Percentiles rank a stretch among this genome's conserved stretches.
Evolutionary conservation across 2,329 filamentous ascomycete species (phyloP).

Genomic region (Colletotrichum sp.): DNA sequence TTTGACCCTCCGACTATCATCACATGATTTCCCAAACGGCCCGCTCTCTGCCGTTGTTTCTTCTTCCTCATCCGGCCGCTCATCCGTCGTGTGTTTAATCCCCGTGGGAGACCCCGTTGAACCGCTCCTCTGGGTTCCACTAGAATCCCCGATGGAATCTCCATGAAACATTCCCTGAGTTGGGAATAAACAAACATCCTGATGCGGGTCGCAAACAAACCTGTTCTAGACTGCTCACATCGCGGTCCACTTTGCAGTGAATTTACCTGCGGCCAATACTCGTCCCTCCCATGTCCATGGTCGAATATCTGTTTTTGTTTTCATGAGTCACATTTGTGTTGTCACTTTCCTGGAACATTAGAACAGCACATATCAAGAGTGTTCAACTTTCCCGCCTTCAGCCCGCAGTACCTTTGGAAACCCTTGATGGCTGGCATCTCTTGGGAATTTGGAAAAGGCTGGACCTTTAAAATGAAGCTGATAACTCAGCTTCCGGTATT

Average conservation of each 20-base stretch:
- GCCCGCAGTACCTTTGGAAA: not conserved
- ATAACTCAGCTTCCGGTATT: not conserved
- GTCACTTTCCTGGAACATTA: not conserved
- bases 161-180: not conserved
- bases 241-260: not conserved
- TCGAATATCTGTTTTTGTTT: not conserved
- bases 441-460: not conserved
- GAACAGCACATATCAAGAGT: rapidly evolving
- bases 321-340: not conserved
- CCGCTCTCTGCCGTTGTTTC: not conserved
- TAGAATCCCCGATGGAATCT: not conserved
- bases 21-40: not conserved
- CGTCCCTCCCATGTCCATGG: not conserved
- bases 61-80: not conserved
- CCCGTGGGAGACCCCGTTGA: not conserved
- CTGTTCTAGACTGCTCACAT: not conserved
- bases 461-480: not conserved
- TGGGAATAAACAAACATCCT: not conserved
- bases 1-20: not conserved
- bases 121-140: not conserved
- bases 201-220: not conserved
- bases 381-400: rapidly evolving
- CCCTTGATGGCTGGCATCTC: not conserved
- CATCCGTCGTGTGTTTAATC: not conserved
- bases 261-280: not conserved